phyloP scores from a whole-genome alignment of 2,329 filamentous ascomycete species.

The Colletotrichum sp. region DNA sequence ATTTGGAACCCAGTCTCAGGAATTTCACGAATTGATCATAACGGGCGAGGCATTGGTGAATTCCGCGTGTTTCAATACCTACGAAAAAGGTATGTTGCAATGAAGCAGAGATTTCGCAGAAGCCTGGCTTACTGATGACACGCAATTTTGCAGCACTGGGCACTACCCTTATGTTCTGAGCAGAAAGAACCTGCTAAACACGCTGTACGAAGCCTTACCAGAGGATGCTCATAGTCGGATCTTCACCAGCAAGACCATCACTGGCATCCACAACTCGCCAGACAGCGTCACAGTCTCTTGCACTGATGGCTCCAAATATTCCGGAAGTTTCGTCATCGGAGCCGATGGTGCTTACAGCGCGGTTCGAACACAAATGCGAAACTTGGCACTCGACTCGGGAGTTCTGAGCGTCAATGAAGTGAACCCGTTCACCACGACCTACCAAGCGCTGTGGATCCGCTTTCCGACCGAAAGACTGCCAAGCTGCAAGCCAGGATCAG shows the following conservation, averaged over 20 bases:
- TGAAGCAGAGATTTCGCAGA: accelerated
- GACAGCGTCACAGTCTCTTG: slow-evolving; percentile 34
- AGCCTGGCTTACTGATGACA: accelerated
- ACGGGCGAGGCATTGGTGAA: not conserved
- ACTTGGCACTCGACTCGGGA: not conserved
- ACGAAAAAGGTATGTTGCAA: not conserved
- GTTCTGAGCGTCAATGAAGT: not conserved
- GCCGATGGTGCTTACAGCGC: slow-evolving; percentile 47
- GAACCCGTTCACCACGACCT: slow-evolving; percentile 22
- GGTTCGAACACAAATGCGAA: slow-evolving; percentile 35
- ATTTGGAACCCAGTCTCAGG: not conserved
- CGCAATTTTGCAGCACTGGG: slow-evolving; percentile 24
- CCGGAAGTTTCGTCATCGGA: slow-evolving; percentile 44
- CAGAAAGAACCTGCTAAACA: slow-evolving; percentile 35
- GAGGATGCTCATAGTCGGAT: slow-evolving; percentile 28
- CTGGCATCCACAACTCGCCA: slow-evolving; percentile 21
- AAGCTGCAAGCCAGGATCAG: not conserved
- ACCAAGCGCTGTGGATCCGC: slow-evolving; percentile 27
- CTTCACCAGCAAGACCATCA: slow-evolving; percentile 27
- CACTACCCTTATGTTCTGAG: slow-evolving; percentile 31
- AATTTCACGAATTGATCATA: not conserved
- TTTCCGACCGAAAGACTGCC: not conserved
- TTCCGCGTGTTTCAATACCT: not conserved
- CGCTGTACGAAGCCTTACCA: slow-evolving; percentile 33
- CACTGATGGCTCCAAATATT: slow-evolving; percentile 36